Percentiles rank a stretch among this genome's conserved stretches.
Conservation (phyloP, 345 rosid genomes). For the Eucalyptus cloeziana region DNA sequence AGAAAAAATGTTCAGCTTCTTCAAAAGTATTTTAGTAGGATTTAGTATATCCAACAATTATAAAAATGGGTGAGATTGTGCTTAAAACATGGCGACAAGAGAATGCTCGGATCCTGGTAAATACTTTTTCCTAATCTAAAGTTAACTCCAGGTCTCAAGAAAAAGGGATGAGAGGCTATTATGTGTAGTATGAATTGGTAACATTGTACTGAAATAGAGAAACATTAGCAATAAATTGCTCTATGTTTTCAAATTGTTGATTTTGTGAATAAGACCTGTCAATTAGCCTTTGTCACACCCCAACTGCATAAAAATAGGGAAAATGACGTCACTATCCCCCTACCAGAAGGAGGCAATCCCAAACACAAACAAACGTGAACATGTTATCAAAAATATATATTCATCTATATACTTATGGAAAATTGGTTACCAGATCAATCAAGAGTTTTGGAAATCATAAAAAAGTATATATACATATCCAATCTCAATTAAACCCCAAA, state of each 20-base stretch:
- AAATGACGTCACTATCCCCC: too few relatives aligned
- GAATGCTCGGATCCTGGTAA: neutral
- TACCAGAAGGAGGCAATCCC: too few relatives aligned
- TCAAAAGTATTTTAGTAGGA: neutral
- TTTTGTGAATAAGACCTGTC: neutral
- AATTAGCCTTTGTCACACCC: neutral
- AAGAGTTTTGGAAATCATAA: neutral
- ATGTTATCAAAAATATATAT: neutral
- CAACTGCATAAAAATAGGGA: too few relatives aligned
- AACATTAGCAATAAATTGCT: neutral
- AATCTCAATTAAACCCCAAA: neutral
- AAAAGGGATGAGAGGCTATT: neutral
- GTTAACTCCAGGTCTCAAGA: neutral
- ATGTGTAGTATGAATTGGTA: neutral
- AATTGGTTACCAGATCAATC: neutral
- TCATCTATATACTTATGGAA: fast-evolving
- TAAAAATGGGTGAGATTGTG: fast-evolving
- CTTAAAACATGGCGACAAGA: neutral
- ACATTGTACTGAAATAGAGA: neutral
- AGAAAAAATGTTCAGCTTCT: neutral
- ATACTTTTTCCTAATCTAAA: neutral
- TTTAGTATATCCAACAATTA: neutral
- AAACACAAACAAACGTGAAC: too few relatives aligned
- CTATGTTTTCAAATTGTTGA: neutral
- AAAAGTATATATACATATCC: neutral